A percentile compares a stretch with the other conserved stretches of the same genome.
These are phyloP conservation scores for Aspergillus coremiiformis DNA, from an alignment of 495 filamentous ascomycete species.

Conservation along the genomic window DNA sequence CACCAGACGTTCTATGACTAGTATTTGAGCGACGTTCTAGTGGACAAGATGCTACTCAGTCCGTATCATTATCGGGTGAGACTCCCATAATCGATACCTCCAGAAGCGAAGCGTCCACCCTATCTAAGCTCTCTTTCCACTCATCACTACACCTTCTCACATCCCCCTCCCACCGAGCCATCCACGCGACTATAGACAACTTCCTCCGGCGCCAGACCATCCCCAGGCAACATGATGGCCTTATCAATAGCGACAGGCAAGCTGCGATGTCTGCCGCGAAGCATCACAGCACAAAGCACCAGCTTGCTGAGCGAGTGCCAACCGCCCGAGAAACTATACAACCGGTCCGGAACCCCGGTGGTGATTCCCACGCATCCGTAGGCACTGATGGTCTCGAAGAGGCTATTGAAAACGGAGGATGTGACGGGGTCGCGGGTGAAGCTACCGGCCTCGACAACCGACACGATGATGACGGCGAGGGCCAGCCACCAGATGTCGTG, in stretches of 20 bases:
- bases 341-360: constrained; percentile 52
- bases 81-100: no score
- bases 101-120: no score
- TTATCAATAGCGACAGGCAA: constrained; percentile 14
- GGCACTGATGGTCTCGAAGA: background rate
- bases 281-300: constrained; percentile 63
- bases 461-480: background rate
- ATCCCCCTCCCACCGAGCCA: background rate
- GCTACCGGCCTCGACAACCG: background rate
- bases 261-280: constrained; percentile 55
- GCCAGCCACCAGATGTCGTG: background rate
- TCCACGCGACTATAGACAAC: background rate
- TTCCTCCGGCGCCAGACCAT: constrained; percentile 3
- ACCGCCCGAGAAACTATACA: constrained; percentile 58
- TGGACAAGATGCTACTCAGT: no score
- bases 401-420: background rate
- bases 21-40: no score
- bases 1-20: no score
- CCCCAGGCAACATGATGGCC: constrained; percentile 47
- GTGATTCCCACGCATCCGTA: constrained; percentile 32
- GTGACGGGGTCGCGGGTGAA: background rate
- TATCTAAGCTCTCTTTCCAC: background rate
- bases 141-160: background rate
- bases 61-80: no score
- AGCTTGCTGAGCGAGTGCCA: constrained; percentile 61